Percentiles rank a stretch among this genome's conserved stretches.
phyloP scores from a whole-genome alignment of 306 rosid species.

The Quercus dentata region DNA sequence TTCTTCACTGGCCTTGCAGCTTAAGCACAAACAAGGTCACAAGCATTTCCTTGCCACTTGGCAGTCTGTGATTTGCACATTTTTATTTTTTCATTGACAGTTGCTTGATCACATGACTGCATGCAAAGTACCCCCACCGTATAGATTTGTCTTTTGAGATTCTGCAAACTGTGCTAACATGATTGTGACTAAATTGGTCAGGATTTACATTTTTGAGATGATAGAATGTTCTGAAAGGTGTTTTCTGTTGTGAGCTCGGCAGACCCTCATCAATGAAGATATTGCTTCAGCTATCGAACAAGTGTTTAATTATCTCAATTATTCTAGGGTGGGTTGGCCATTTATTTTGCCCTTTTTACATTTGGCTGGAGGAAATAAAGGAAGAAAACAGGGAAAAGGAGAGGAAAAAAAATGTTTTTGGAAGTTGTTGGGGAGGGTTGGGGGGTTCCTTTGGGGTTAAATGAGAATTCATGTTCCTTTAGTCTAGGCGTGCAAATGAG shows the following conservation, averaged over 20 bases:
- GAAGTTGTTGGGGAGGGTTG: not conserved
- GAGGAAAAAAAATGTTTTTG: too few species aligned
- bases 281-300: not conserved
- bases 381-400: too few species aligned
- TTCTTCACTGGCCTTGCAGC: not conserved
- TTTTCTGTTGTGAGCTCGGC: not conserved
- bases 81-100: not conserved
- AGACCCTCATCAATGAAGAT: not conserved
- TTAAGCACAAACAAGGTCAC: not conserved
- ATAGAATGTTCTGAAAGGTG: not conserved
- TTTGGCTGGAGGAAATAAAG: not conserved
- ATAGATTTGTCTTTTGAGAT: not conserved
- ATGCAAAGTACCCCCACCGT: not conserved
- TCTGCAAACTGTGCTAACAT: not conserved
- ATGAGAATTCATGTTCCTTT: not conserved
- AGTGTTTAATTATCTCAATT: not conserved
- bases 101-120: not conserved
- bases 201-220: not conserved
- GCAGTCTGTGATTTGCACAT: not conserved
- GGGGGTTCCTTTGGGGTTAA: not conserved
- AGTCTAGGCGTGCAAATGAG: not conserved
- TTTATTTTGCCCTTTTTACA: not conserved
- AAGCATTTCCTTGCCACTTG: not conserved
- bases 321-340: not conserved
- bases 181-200: conserved; percentile 1